Evolutionary conservation across 495 filamentous ascomycete species (phyloP).

Genomic region (Aspergillus avenaceus): DNA sequence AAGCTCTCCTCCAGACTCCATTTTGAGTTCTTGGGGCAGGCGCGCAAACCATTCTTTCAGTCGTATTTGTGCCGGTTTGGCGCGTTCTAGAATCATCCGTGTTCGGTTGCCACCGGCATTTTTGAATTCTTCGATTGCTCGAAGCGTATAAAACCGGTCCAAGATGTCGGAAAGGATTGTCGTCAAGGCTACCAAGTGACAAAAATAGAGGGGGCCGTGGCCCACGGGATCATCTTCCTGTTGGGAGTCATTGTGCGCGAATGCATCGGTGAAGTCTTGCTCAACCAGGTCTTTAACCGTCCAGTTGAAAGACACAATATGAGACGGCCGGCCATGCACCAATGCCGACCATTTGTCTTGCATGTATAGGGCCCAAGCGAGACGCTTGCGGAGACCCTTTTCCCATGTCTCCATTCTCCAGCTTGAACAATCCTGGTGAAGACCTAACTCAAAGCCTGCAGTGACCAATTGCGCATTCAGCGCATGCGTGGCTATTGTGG

Average conservation of each 20-base stretch:
- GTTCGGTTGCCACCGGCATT: conserved; percentile 46
- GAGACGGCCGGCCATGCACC: conserved; percentile 51
- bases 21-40: conserved; percentile 48
- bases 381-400: conserved; percentile 51
- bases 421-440: conserved; percentile 53
- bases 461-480: conserved; percentile 72
- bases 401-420: conserved; percentile 54
- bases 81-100: conserved; percentile 53
- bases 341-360: conserved; percentile 60
- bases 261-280: conserved; percentile 46
- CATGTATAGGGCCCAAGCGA: conserved; percentile 58
- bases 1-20: conserved; percentile 46
- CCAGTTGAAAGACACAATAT: conserved; percentile 54
- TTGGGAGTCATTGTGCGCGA: conserved; percentile 27
- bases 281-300: conserved; percentile 51
- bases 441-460: conserved; percentile 51
- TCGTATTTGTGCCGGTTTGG: conserved; percentile 57
- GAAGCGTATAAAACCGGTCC: conserved; percentile 56
- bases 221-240: conserved; percentile 35
- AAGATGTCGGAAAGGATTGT: conserved; percentile 59
- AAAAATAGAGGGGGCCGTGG: conserved; percentile 50
- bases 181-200: conserved; percentile 55
- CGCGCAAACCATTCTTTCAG: conserved; percentile 57
- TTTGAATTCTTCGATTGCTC: conserved; percentile 50
- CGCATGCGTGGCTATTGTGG: conserved; percentile 79